Evolutionary conservation across 2,329 filamentous ascomycete species (phyloP), one percentile per base, ranked within the genome.

Genomic region (Alternaria arborescens): DNA sequence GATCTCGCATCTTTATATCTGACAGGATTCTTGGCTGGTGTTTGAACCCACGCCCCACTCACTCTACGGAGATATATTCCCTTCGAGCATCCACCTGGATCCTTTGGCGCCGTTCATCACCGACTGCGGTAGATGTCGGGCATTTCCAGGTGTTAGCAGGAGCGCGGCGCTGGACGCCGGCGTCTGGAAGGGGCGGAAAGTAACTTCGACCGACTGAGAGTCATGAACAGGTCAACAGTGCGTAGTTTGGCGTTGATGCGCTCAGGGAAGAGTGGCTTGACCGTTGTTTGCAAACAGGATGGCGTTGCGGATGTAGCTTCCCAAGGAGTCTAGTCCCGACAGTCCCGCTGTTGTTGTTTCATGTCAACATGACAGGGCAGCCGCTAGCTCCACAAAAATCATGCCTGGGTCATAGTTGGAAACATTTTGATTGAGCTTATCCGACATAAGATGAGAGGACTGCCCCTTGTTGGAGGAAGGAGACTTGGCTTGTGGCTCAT

Each of bases 1-100:
- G 38, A n/a, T 42, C 32, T 48, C 46, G 20, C 28, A 46, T 50
- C 52, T 64, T 65, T 66, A 65, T 69, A 67, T 58, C 41, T 58
- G 20, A 20, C 22, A 43, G 26, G 52, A 60, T 59, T 20, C 55
- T 54, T 54, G 55, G 50, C 52, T 51, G 55, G 55, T 56, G 54
- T 61, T 56, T 54, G 53, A 53, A 32, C 38, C 36, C 32, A 51
- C 47, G 58, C 38, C 22, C 52, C 64, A 58, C 55, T 18, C 55
- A 34, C 26, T 53, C 54, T 61, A 62, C 62, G 59, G 58, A 57
- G 60, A 46, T 54, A 57, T 44, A 52, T 50, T 62, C 43, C 47
- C 51, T 46, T 14, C n/a, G 22, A 30, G 14, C 16, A 32, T 26
- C 22, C 24, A 51, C 51, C 30, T 48, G 57, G 36, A 26, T 12